A percentile compares a stretch with the other conserved stretches of the same genome.
These are phyloP conservation scores for Anisodus tanguticus DNA, from an alignment of 257 asterid species.

Conservation along the genomic window DNA sequence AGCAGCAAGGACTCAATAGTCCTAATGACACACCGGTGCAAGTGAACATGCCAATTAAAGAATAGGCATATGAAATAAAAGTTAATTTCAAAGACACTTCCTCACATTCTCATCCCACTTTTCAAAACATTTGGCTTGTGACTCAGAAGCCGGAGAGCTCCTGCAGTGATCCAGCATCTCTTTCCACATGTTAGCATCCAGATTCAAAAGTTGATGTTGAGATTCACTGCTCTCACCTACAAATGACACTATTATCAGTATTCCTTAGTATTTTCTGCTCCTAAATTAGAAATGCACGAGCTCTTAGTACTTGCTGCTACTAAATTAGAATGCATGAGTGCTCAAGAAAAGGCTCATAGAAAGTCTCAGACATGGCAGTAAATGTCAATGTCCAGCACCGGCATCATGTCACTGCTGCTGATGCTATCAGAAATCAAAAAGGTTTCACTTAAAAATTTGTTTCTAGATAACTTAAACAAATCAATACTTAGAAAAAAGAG, in stretches of 20 bases:
- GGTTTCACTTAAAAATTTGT: not conserved
- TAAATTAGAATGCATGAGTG: not conserved
- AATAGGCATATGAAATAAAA: constrained; percentile 21
- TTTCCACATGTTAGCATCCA: constrained; percentile 61
- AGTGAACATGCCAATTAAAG: not conserved
- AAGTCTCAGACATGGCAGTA: constrained; percentile 8
- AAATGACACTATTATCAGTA: constrained; percentile 32
- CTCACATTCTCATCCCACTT: constrained; percentile 47
- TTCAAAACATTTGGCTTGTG: constrained; percentile 41
- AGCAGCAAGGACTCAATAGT: not conserved
- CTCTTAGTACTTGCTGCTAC: constrained; percentile 21
- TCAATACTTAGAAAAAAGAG: not conserved
- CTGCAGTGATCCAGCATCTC: constrained; percentile 56
- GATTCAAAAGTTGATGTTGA: constrained; percentile 42
- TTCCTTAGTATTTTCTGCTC: constrained; percentile 37
- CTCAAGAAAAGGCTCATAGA: constrained; percentile 26
- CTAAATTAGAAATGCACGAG: constrained; percentile 24
- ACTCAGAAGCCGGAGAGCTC: constrained; percentile 43
- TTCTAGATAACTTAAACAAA: not conserved
- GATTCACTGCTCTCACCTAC: constrained; percentile 52
- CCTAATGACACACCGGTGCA: not conserved
- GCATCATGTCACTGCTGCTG: not conserved
- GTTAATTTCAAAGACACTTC: constrained; percentile 13
- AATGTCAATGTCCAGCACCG: constrained; percentile 21
- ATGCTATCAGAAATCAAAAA: constrained; percentile 11